These are phyloP conservation scores for Xylaria sp. DNA, from an alignment of 2,329 filamentous ascomycete genomes.

Conservation along the genomic window DNA sequence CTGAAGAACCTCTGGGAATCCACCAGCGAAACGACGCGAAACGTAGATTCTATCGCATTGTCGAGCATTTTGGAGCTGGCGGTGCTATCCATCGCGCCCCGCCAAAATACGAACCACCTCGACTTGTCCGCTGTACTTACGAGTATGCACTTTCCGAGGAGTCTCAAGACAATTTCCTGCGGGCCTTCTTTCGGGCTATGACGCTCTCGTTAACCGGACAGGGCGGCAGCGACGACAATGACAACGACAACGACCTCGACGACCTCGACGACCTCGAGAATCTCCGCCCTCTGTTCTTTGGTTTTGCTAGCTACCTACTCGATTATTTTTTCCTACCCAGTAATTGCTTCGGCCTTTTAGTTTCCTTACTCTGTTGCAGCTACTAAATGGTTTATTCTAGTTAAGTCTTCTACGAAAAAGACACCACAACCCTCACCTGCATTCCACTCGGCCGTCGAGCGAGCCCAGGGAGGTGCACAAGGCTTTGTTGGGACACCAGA, in stretches of 20 bases:
- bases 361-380: conserved; percentile 11
- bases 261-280: conserved; percentile 36
- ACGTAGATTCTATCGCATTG: conserved; percentile 39
- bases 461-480: conserved; percentile 37
- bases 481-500: conserved; percentile 43
- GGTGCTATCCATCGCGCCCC: conserved; percentile 13
- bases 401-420: conserved; percentile 43
- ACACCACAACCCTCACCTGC: conserved; percentile 46
- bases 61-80: conserved; percentile 36
- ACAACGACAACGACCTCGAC: too few relatives aligned
- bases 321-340: conserved; percentile 45
- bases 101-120: conserved; percentile 40
- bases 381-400: conserved; percentile 36
- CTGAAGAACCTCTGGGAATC: conserved; percentile 32
- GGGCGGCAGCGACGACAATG: conserved; percentile 2
- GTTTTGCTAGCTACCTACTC: conserved; percentile 45
- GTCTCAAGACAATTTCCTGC: conserved; percentile 45
- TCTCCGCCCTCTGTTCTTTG: conserved; percentile 35
- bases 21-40: conserved; percentile 35
- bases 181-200: conserved; percentile 43
- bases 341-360: conserved; percentile 29
- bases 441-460: conserved; percentile 42
- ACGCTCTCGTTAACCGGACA: conserved; percentile 34
- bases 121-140: conserved; percentile 45
- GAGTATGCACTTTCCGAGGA: conserved; percentile 45